These are phyloP conservation scores for Antitrichia curtipendula DNA, from an alignment of 225 moss, liverwort and hornwort genomes.

Conservation along the genomic window DNA sequence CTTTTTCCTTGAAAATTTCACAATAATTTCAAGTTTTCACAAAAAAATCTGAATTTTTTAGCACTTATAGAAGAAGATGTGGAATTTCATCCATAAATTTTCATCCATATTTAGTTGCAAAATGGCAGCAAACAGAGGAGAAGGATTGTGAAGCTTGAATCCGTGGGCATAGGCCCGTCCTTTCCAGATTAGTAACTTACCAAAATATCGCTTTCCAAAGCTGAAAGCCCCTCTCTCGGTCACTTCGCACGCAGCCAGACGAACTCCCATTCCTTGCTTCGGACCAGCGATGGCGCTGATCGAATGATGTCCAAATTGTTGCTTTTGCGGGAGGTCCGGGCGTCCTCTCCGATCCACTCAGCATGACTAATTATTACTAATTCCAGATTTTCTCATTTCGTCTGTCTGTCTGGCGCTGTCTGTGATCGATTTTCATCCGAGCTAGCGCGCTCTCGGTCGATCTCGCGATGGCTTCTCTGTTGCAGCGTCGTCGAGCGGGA, in stretches of 20 bases:
- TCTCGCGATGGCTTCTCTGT: background rate
- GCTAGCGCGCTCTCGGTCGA: background rate
- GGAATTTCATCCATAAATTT: background rate
- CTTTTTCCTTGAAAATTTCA: too few species aligned
- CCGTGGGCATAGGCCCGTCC: background rate
- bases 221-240: background rate
- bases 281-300: background rate
- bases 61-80: rapidly evolving
- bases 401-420: background rate
- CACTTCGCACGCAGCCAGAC: background rate
- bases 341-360: background rate
- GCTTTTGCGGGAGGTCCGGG: too few species aligned
- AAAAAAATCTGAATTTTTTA: too few species aligned
- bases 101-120: background rate
- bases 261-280: background rate
- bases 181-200: background rate
- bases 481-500: background rate
- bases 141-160: background rate
- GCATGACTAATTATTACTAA: too few species aligned
- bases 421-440: background rate
- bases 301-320: background rate
- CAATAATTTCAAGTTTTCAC: too few species aligned
- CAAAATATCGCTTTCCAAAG: background rate
- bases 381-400: background rate
- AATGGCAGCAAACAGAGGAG: background rate